A percentile compares a stretch with the other conserved stretches of the same genome.
These are phyloP conservation scores for Fusarium subglutinans DNA, from an alignment of 2,329 filamentous ascomycete genomes.

Conservation along the genomic window DNA sequence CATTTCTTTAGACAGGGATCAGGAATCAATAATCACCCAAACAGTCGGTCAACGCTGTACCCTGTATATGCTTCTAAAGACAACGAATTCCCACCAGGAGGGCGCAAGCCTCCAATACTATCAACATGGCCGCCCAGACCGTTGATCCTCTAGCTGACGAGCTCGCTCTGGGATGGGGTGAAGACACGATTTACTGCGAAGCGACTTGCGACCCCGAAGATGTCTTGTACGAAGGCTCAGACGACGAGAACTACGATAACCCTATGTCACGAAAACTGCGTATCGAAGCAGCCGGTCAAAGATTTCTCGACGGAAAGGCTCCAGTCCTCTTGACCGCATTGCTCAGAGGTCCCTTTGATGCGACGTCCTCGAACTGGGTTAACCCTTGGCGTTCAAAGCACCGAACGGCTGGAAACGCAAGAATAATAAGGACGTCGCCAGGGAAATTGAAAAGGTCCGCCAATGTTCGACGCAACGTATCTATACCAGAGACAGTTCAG, in stretches of 20 bases:
- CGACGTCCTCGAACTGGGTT: conserved; percentile 40
- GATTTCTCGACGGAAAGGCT: conserved; percentile 65
- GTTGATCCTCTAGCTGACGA: conserved; percentile 16
- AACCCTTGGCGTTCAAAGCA: conserved; percentile 49
- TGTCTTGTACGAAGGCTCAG: conserved; percentile 64
- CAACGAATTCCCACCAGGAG: conserved; percentile 7
- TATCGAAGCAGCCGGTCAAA: conserved; percentile 67
- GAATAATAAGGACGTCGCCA: conserved; percentile 25
- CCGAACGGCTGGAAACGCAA: conserved; percentile 25
- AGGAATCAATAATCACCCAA: background rate
- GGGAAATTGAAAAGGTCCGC: conserved; percentile 24
- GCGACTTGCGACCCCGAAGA: conserved; percentile 54
- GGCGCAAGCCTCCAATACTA: conserved; percentile 20
- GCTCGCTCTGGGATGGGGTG: conserved; percentile 35
- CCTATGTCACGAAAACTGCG: conserved; percentile 58
- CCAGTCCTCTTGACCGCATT: conserved; percentile 68
- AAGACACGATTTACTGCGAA: conserved; percentile 58
- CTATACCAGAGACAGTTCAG: conserved; percentile 28
- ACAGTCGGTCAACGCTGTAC: background rate
- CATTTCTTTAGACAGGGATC: background rate
- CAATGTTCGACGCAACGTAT: conserved; percentile 18
- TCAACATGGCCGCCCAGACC: conserved; percentile 23
- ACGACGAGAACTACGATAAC: conserved; percentile 62
- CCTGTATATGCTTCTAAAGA: background rate
- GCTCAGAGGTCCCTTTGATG: conserved; percentile 69